phyloP scores from a whole-genome alignment of 148 eudicot genomes.

The Chenopodium formosanum region DNA sequence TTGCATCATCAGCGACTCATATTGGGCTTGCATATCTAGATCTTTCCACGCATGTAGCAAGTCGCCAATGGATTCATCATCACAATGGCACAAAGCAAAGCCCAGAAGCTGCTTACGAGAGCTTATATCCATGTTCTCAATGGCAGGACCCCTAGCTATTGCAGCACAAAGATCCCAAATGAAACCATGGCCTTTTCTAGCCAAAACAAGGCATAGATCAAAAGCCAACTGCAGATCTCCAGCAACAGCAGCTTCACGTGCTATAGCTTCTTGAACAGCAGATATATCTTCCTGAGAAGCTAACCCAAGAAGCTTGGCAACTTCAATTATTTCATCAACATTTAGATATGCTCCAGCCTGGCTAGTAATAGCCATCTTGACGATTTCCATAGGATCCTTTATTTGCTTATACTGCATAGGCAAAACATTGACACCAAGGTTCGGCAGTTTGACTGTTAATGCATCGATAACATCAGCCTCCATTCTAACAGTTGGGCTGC shows the following conservation, averaged over 20 bases:
- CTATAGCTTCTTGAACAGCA: constrained; percentile 90
- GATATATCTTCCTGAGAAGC: constrained; percentile 81
- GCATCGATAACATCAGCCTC: constrained; percentile 92
- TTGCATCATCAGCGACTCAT: constrained; percentile 55
- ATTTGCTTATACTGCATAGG: constrained; percentile 93
- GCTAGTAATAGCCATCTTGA: constrained; percentile 85
- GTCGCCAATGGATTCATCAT: constrained; percentile 91
- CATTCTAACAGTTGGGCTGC: constrained; percentile 67
- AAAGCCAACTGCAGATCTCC: constrained; percentile 90
- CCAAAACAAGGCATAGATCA: constrained; percentile 84
- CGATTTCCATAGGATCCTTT: constrained; percentile 92
- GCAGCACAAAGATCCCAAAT: constrained; percentile 98
- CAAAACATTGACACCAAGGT: constrained; percentile 79
- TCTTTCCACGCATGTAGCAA: constrained; percentile 90
- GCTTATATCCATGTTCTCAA: constrained; percentile 73
- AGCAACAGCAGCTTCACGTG: constrained; percentile 97
- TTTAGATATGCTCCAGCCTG: constrained; percentile 87
- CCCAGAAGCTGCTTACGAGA: constrained; percentile 85
- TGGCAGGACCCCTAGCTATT: constrained; percentile 83
- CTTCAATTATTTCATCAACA: constrained; percentile 87
- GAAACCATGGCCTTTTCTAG: constrained; percentile 84
- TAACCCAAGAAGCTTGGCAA: constrained; percentile 92
- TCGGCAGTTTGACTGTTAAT: constrained; percentile 82
- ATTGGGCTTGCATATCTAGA: constrained; percentile 77
- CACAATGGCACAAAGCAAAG: constrained; percentile 97